Evolutionary conservation across 148 eudicot species (phyloP).

Genomic region (Linanthus parryae): DNA sequence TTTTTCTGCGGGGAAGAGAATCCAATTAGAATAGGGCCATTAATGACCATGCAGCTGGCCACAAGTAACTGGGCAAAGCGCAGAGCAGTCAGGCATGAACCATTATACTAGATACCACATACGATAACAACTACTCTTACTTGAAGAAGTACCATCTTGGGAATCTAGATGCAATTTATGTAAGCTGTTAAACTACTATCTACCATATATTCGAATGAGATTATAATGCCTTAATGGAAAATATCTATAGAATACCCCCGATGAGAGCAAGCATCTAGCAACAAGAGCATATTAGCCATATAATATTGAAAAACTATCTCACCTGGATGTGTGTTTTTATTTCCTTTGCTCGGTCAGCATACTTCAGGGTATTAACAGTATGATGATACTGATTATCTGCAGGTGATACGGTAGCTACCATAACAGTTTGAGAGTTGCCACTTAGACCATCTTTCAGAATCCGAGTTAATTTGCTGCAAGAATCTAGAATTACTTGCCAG

Average conservation of each 20-base stretch:
- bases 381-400: constrained; percentile 76
- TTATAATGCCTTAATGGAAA: neutral
- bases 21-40: too few relatives aligned
- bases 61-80: neutral
- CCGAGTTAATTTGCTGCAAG: constrained; percentile 73
- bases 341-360: constrained; percentile 90
- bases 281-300: too few relatives aligned
- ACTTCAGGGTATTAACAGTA: constrained; percentile 76
- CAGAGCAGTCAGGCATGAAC: neutral
- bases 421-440: constrained; percentile 83
- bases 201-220: too few relatives aligned
- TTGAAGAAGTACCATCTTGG: too few relatives aligned
- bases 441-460: constrained; percentile 91
- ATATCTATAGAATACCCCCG: neutral
- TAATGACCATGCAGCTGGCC: too few relatives aligned
- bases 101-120: neutral
- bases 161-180: too few relatives aligned
- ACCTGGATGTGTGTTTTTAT: constrained; percentile 91
- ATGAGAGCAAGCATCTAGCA: too few relatives aligned
- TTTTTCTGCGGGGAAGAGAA: constrained; percentile 48
- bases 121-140: too few relatives aligned
- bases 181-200: too few relatives aligned
- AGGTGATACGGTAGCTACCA: constrained; percentile 83
- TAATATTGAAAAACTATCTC: constrained; percentile 9
- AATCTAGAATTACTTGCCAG: constrained; percentile 18